A percentile compares a stretch with the other conserved stretches of the same genome.
Evolutionary conservation across 2,329 filamentous ascomycete genomes (phyloP).

Genomic region (Aspergillus puulaauensis): DNA sequence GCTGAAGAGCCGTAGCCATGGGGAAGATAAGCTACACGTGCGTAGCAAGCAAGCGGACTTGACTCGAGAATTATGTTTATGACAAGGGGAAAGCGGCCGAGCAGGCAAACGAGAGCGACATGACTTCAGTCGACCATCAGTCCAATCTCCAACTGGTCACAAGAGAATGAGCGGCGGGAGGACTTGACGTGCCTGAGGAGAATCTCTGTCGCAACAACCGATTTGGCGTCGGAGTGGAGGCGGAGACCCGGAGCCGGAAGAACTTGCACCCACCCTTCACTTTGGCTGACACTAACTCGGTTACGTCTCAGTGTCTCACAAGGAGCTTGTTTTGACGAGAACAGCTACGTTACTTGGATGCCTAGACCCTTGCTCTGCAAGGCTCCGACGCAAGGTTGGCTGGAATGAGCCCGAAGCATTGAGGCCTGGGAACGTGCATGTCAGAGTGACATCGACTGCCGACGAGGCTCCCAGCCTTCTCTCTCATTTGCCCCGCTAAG

Average conservation of each 20-base stretch:
- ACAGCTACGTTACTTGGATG: neutral
- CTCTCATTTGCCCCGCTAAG: neutral
- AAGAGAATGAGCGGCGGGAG: neutral
- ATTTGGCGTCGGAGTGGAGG: conserved; percentile 8
- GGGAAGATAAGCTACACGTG: conserved; percentile 7
- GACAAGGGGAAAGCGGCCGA: conserved; percentile 10
- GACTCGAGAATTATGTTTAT: conserved; percentile 12
- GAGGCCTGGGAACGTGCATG: neutral
- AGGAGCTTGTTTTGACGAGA: neutral
- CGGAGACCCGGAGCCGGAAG: conserved; percentile 19
- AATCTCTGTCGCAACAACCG: conserved; percentile 4
- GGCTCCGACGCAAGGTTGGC: neutral
- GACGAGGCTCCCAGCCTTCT: neutral
- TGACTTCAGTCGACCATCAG: conserved; percentile 21
- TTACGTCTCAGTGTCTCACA: neutral
- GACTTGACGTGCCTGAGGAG: neutral
- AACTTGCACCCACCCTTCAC: conserved; percentile 4
- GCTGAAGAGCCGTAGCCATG: conserved; percentile 42
- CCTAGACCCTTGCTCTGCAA: neutral
- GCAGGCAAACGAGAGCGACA: conserved; percentile 18
- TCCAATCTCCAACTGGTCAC: conserved; percentile 6
- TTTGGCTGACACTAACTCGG: neutral
- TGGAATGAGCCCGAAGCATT: neutral
- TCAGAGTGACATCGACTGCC: neutral
- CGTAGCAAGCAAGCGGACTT: neutral